Base-by-base conservation (phyloP, 2,329 filamentous ascomycete species). In the Chaetothyriales sp. region DNA sequence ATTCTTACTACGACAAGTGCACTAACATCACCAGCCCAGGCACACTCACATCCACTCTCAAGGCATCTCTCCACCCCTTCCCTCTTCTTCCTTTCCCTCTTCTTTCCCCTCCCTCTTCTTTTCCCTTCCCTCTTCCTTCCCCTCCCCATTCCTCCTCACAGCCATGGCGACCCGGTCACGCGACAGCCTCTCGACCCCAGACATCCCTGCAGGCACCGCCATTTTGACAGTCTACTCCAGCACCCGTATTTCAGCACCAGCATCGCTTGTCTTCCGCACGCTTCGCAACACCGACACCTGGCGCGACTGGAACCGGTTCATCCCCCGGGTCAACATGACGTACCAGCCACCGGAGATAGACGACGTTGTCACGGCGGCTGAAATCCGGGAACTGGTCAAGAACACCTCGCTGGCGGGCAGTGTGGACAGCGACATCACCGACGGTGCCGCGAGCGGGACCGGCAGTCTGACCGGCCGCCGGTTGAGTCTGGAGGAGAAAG, bases 291-390 rank as follows among this genome's bases (percentile, higher is more conserved):
- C 69, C 25, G 66, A 69, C 19, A 69, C 66, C 48, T 74, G 68
- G 67, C 64, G 66, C 19, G 57, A 65, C 46, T 75, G 72, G 72
- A 74, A 73, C 55, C 62, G 63, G 5, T 74, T 73, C 58, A 63
- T 70, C 5, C 66, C 70, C 2, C 62, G 63, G 20, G 70, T 72
- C 3, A 66, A 65, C n/a, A 68, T 75, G 56, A 68, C 64, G 44
- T 63, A 65, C 39, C 70, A 73, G 26, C 64, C 69, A 51, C 43
- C 58, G 43, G 55, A 60, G 19, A 55, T 59, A 19, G 50, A 57
- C 15, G 54, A 55, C 43, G 47, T 54, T 25, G 36, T 48, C 26
- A 52, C 55, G 8, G 12, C 53, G 5, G 52, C 58, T 32, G 58
- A 60, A 42, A 57, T 60, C 22, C 55, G 56, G 47, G 53, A 60